These are phyloP conservation scores for Phascolomyces articulosus DNA, from an alignment of 371 early-diverging fungal genomes.

Conservation along the genomic window DNA sequence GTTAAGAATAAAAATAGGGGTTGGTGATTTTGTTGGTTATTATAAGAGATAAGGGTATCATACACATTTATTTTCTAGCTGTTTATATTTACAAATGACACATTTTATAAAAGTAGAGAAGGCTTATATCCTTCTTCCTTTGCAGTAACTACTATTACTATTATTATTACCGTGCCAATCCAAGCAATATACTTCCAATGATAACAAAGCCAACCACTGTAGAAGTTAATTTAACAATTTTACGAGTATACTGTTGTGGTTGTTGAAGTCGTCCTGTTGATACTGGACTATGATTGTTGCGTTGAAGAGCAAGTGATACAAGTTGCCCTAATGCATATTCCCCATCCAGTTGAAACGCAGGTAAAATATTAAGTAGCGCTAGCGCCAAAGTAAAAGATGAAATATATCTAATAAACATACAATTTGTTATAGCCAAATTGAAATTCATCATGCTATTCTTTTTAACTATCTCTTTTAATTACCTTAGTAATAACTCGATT, in stretches of 20 bases:
- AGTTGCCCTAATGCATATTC: slow-evolving; percentile 63
- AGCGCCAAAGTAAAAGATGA: slow-evolving; percentile 79
- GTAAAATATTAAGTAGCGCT: slow-evolving; percentile 78
- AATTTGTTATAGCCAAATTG: no score
- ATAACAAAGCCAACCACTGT: slow-evolving; percentile 49
- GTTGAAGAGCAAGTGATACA: slow-evolving; percentile 27
- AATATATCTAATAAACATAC: slow-evolving; percentile 72
- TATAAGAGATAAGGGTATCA: slow-evolving; percentile 4
- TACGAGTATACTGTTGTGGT: slow-evolving; percentile 19
- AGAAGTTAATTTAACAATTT: slow-evolving; percentile 33
- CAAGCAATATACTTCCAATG: slow-evolving; percentile 44
- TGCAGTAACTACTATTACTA: no score
- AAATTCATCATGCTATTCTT: not conserved
- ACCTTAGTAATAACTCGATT: slow-evolving; percentile 59
- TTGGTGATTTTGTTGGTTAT: not conserved
- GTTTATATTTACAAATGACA: slow-evolving; percentile 3
- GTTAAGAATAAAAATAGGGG: not conserved
- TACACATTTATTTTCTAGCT: no score
- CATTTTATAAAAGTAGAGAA: no score
- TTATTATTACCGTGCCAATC: slow-evolving; percentile 7
- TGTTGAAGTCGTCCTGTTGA: slow-evolving; percentile 3
- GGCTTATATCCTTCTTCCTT: no score
- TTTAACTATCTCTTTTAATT: slow-evolving; percentile 9
- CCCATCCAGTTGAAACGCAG: slow-evolving; percentile 79
- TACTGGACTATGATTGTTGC: slow-evolving; percentile 11